These are phyloP conservation scores for Trypanosoma rangeli DNA, from an alignment of 208 protist species.

Conservation along the genomic window DNA sequence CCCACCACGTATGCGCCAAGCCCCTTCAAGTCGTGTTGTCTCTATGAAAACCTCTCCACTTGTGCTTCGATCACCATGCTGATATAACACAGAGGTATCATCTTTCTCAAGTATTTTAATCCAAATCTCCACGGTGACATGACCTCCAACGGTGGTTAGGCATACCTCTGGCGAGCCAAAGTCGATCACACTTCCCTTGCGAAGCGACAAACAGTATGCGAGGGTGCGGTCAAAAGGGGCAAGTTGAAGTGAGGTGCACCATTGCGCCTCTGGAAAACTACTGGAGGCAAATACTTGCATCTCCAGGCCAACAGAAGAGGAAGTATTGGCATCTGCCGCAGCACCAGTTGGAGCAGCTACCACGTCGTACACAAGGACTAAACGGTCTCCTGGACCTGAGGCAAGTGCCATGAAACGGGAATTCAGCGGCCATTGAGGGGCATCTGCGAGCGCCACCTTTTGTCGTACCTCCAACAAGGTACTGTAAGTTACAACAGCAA, in stretches of 20 bases:
- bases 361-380: slow-evolving; percentile 54
- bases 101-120: slow-evolving; percentile 76
- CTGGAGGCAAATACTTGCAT: slow-evolving; percentile 38
- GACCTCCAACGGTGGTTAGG: slow-evolving; percentile 66
- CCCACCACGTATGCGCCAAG: slow-evolving; percentile 79
- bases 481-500: slow-evolving; percentile 66
- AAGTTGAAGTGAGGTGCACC: slow-evolving; percentile 29
- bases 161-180: slow-evolving; percentile 65
- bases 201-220: slow-evolving; percentile 55
- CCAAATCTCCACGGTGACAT: slow-evolving; percentile 89
- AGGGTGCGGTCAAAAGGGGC: slow-evolving; percentile 25
- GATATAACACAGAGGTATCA: slow-evolving; percentile 80
- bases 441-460: slow-evolving; percentile 43
- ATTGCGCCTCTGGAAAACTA: slow-evolving; percentile 37
- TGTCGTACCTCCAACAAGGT: slow-evolving; percentile 52
- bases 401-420: slow-evolving; percentile 35
- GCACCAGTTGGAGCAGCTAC: slow-evolving; percentile 4
- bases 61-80: slow-evolving; percentile 85
- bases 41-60: slow-evolving; percentile 92
- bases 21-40: slow-evolving; percentile 69
- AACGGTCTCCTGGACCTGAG: slow-evolving; percentile 43
- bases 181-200: slow-evolving; percentile 71
- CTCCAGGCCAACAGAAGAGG: slow-evolving; percentile 26
- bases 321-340: neutral
- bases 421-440: slow-evolving; percentile 30